A percentile compares a stretch with the other conserved stretches of the same genome.
Conservation (phyloP, 1,284 basidiomycete species). For the Boletus semigastroideus region DNA sequence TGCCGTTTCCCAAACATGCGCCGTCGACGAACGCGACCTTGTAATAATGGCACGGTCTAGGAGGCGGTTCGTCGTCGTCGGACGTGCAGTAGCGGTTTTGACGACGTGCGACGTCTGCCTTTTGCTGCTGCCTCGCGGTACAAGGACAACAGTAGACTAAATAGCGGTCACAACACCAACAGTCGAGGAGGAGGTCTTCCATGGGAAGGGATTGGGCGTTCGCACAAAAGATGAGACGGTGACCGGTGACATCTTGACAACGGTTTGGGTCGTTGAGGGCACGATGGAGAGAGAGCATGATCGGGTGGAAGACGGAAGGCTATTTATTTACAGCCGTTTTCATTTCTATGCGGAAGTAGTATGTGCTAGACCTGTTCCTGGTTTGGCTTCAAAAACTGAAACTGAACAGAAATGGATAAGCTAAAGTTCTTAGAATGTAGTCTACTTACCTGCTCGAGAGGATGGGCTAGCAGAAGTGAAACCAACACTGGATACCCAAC, state of each 20-base stretch:
- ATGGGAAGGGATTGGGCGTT: background rate
- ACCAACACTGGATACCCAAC: too few species aligned
- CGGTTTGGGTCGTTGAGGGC: background rate
- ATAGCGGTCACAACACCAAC: constrained; percentile 12
- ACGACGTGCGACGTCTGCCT: background rate
- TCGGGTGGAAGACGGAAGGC: background rate
- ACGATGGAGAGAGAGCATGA: constrained; percentile 11
- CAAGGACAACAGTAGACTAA: constrained; percentile 16
- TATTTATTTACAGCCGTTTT: too few species aligned
- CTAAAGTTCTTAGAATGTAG: too few species aligned
- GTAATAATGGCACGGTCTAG: constrained; percentile 14
- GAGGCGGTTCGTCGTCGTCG: background rate
- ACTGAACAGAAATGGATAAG: too few species aligned
- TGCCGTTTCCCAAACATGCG: constrained; percentile 11
- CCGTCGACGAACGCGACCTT: constrained; percentile 16
- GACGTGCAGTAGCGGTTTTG: too few species aligned
- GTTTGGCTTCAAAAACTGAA: too few species aligned
- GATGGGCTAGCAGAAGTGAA: too few species aligned
- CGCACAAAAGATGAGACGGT: constrained; percentile 17
- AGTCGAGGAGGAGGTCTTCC: constrained; percentile 11
- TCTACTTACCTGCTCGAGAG: too few species aligned
- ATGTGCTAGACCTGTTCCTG: too few species aligned
- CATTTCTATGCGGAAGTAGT: too few species aligned
- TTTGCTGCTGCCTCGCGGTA: background rate
- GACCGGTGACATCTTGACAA: constrained; percentile 12